Conservation (phyloP, 2,329 filamentous ascomycete genomes). For the Lachnellula arida region DNA sequence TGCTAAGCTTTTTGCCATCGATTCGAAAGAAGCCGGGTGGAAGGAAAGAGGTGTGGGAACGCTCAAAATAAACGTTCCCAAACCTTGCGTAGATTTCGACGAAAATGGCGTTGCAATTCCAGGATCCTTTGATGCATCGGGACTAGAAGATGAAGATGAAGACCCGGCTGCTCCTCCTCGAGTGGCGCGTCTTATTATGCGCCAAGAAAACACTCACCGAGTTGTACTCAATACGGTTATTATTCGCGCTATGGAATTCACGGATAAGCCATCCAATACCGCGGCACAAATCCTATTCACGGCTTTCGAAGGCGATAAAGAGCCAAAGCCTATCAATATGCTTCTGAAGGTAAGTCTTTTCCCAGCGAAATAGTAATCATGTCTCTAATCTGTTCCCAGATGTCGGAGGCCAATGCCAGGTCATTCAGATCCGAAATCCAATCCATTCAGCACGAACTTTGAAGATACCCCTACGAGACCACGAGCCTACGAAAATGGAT, state of each 20-base stretch:
- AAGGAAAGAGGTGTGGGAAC: conserved; percentile 83
- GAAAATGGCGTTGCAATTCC: conserved; percentile 46
- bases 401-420: conserved; percentile 31
- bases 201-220: conserved; percentile 82
- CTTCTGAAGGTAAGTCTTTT: conserved; percentile 52
- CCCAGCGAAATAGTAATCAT: neutral
- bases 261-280: conserved; percentile 60
- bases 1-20: conserved; percentile 80
- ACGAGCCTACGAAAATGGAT: neutral
- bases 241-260: conserved; percentile 73
- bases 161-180: conserved; percentile 35
- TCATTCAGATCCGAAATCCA: conserved; percentile 32
- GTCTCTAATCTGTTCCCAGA: conserved; percentile 18
- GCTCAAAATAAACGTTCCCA: conserved; percentile 76
- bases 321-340: conserved; percentile 52
- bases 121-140: conserved; percentile 53
- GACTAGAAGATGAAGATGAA: conserved; percentile 39
- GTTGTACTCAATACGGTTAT: conserved; percentile 83
- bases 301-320: conserved; percentile 53
- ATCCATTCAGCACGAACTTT: conserved; percentile 33
- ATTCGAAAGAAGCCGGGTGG: conserved; percentile 61
- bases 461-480: conserved; percentile 2
- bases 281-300: conserved; percentile 60
- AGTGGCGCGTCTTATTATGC: conserved; percentile 74
- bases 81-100: conserved; percentile 51